Evolutionary conservation across 2,329 filamentous ascomycete genomes (phyloP).

Genomic region (Alternaria triticina): DNA sequence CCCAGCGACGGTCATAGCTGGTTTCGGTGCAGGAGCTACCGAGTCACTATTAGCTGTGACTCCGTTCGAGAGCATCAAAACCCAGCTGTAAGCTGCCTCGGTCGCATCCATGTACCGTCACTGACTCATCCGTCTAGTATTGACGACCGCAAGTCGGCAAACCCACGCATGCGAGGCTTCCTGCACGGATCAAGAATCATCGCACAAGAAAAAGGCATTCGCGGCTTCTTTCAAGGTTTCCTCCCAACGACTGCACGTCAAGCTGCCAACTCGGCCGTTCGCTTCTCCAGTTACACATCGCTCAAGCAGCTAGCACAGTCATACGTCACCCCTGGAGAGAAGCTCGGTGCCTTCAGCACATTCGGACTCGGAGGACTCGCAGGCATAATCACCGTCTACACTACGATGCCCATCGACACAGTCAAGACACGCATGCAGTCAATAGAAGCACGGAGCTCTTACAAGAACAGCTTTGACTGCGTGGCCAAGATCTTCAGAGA

Average conservation of each 20-base stretch:
- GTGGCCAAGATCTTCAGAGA: conserved; percentile 83
- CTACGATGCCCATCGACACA: conserved; percentile 79
- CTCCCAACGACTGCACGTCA: conserved; percentile 93
- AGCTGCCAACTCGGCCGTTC: conserved; percentile 89
- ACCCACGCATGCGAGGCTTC: conserved; percentile 89
- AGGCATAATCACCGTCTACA: conserved; percentile 85
- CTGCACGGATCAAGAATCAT: conserved; percentile 89
- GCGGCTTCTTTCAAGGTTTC: conserved; percentile 97
- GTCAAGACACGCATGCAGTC: conserved; percentile 98
- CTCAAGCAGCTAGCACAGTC: conserved; percentile 90
- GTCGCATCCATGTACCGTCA: not conserved
- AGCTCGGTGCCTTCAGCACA: conserved; percentile 84
- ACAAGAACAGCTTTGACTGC: conserved; percentile 88
- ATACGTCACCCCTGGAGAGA: conserved; percentile 93
- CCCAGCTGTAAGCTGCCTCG: conserved; percentile 68
- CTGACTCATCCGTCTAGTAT: conserved; percentile 62
- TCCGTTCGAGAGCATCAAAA: conserved; percentile 98
- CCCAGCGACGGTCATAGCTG: conserved; percentile 87
- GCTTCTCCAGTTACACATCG: conserved; percentile 89
- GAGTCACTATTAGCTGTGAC: conserved; percentile 94
- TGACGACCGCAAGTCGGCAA: conserved; percentile 86
- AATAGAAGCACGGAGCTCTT: conserved; percentile 78
- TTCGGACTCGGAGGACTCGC: conserved; percentile 91
- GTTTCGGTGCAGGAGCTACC: conserved; percentile 92
- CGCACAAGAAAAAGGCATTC: conserved; percentile 81